A percentile compares a stretch with the other conserved stretches of the same genome.
phyloP scores from a whole-genome alignment of 352 stramenopile genomes.

The Globisporangium camurandrum region DNA sequence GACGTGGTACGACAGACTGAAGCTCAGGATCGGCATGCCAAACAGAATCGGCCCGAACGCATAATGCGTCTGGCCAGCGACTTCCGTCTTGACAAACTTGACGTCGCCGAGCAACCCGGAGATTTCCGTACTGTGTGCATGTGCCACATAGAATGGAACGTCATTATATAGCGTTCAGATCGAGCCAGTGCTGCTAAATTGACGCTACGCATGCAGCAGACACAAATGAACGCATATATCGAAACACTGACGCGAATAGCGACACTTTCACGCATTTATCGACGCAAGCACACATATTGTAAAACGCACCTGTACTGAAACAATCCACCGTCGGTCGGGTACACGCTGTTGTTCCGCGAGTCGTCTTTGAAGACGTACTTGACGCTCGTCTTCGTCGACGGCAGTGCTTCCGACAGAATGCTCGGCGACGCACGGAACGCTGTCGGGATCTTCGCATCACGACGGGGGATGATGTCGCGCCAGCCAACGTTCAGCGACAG shows the following conservation, averaged over 20 bases:
- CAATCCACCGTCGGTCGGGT: slow-evolving; percentile 82
- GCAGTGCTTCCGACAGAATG: slow-evolving; percentile 86
- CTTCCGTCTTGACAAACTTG: slow-evolving; percentile 84
- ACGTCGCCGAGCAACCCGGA: slow-evolving; percentile 83
- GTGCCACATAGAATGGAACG: too few relatives aligned
- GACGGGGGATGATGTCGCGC: slow-evolving; percentile 81
- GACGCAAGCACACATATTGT: background rate
- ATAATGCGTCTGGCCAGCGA: slow-evolving; percentile 80
- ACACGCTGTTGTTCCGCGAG: slow-evolving; percentile 78
- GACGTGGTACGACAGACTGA: slow-evolving; percentile 73
- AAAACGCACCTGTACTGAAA: slow-evolving; percentile 74
- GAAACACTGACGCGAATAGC: background rate
- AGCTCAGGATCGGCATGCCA: slow-evolving; percentile 69
- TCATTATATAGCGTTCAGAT: too few relatives aligned
- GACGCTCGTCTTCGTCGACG: slow-evolving; percentile 88
- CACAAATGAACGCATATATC: too few relatives aligned
- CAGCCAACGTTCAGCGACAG: slow-evolving; percentile 80
- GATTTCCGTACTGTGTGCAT: slow-evolving; percentile 59
- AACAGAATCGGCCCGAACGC: slow-evolving; percentile 54
- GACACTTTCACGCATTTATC: background rate
- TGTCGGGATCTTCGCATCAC: slow-evolving; percentile 78
- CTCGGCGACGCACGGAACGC: slow-evolving; percentile 86
- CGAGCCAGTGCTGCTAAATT: too few relatives aligned
- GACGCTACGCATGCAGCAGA: too few relatives aligned
- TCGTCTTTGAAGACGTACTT: slow-evolving; percentile 92